Evolutionary conservation across 2,329 filamentous ascomycete genomes (phyloP), one percentile per base, ranked within the genome.

Genomic region (Claviceps spartinae): DNA sequence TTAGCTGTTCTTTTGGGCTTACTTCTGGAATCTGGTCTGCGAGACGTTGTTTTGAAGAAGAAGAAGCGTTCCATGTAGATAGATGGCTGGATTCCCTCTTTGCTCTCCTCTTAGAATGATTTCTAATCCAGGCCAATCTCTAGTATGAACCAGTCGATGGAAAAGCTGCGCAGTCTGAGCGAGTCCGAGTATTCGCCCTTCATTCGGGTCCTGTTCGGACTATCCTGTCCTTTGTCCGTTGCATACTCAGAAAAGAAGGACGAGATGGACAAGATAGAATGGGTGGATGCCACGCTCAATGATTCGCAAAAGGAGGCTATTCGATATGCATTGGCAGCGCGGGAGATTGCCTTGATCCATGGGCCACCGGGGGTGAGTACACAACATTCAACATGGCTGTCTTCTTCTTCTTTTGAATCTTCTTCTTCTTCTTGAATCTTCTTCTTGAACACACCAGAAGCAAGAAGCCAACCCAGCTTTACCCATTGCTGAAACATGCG

Each of bases 341-440:
- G 76, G 50, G 89, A 96, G 61, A 78, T 97, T 30, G 87, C 88
- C 2, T 73, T 96, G 54, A 95, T 98, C 51, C 93, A 98, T 64
- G 93, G 93, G 0, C 93, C 93, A 0, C 93, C 93, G 1, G 93
- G 93, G 1, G 79, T 80, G 66, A 45, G 41, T 43, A 48, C 18
- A 41, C 5, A n/a, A n/a, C 26, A 30, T 30, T 30, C 26, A 30
- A 30, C 26, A 20, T 38, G 5, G 26, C 14, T 37, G 14, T 11
- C 26, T 26, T 26, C 38, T 18, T 14, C 5, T 18, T 18, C 14
- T n/a, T 44, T 13, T 26, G n/a, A n/a, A n/a, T 44, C 22, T 9
- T 18, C 11, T 43, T 18, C 18, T 20, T n/a, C 26, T 24, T n/a
- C 22, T n/a, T 44, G n/a, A n/a, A n/a, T 44, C 22, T 26, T 44